Percentiles rank a stretch among this genome's conserved stretches.
These are phyloP conservation scores for Leccinum longicurvipes DNA, from an alignment of 768 basidiomycete species.

Conservation along the genomic window DNA sequence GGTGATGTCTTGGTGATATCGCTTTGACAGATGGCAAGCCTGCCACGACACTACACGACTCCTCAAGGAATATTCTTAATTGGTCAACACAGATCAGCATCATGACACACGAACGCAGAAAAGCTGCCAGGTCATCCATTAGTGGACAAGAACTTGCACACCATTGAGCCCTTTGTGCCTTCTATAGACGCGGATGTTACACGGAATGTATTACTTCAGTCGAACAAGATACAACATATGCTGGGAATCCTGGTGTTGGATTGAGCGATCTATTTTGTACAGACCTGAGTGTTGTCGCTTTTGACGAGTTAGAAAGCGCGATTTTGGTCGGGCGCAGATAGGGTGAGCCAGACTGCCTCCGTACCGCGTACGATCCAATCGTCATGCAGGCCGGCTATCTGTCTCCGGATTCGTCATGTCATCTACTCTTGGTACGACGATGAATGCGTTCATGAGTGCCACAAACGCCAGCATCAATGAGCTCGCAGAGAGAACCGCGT, in stretches of 20 bases:
- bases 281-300: neutral
- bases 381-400: constrained; percentile 18
- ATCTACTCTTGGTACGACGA: constrained; percentile 40
- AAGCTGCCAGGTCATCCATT: neutral
- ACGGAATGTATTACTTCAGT: neutral
- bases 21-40: neutral
- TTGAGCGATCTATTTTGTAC: neutral
- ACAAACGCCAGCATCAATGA: constrained; percentile 56
- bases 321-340: neutral
- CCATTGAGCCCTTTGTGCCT: neutral
- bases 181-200: neutral
- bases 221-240: neutral
- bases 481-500: constrained; percentile 56
- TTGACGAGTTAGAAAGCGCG: no score
- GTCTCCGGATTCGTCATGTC: constrained; percentile 16
- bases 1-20: neutral
- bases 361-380: neutral
- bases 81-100: neutral
- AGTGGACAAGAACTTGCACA: neutral
- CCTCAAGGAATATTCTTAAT: no score
- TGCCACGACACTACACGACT: neutral
- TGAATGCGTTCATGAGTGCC: constrained; percentile 51
- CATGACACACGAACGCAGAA: neutral
- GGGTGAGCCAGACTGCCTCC: neutral
- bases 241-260: neutral